A percentile compares a stretch with the other conserved stretches of the same genome.
These are phyloP conservation scores for Fusarium papillatum DNA, from an alignment of 2,329 filamentous ascomycete species.

Conservation along the genomic window DNA sequence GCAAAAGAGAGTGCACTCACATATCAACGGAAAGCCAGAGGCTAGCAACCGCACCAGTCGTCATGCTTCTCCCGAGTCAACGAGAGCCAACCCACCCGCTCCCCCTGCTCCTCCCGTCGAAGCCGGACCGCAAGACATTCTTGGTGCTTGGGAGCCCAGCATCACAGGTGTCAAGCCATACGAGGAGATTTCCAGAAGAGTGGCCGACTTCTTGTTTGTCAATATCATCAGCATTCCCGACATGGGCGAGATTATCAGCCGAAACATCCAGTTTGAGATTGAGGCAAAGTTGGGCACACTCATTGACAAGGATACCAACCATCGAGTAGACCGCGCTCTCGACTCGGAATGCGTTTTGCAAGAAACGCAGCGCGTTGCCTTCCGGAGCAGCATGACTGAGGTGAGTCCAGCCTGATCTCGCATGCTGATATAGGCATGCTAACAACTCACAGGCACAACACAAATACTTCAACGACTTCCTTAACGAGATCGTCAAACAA, in stretches of 20 bases:
- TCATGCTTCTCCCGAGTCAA: conserved; percentile 48
- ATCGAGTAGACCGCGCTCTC: conserved; percentile 77
- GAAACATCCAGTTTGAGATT: conserved; percentile 86
- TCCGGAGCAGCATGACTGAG: conserved; percentile 92
- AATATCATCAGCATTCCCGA: conserved; percentile 78
- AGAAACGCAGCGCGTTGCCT: conserved; percentile 73
- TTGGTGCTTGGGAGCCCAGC: conserved; percentile 74
- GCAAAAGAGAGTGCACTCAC: conserved; percentile 43
- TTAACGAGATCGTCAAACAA: conserved; percentile 78
- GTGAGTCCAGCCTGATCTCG: conserved; percentile 61
- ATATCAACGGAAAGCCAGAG: conserved; percentile 56
- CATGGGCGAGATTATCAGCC: conserved; percentile 71
- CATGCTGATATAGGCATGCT: conserved; percentile 15
- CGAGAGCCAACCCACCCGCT: conserved; percentile 35
- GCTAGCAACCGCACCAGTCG: conserved; percentile 56
- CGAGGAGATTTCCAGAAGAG: conserved; percentile 79
- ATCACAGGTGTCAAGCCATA: conserved; percentile 79
- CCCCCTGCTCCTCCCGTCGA: conserved; percentile 27
- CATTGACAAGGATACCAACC: conserved; percentile 78
- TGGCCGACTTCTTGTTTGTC: conserved; percentile 87
- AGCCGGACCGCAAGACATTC: conserved; percentile 49
- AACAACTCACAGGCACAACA: conserved; percentile 76
- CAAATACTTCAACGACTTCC: conserved; percentile 83
- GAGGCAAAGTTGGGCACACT: conserved; percentile 94
- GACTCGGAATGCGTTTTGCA: conserved; percentile 79